Base-by-base conservation (phyloP, 2,329 filamentous ascomycete genomes). In the Apiospora aurea region DNA sequence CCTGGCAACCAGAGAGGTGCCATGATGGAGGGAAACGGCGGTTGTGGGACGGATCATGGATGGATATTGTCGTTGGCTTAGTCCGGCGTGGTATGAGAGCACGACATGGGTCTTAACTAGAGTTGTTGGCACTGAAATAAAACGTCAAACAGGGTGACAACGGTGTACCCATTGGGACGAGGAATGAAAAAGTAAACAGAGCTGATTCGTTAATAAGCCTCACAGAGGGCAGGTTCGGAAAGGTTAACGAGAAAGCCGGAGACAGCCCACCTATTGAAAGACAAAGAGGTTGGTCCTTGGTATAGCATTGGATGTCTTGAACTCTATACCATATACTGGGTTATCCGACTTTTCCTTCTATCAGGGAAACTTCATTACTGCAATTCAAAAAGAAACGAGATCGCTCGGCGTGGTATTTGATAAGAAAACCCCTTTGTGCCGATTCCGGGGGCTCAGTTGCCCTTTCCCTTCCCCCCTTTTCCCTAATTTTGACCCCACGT, bases 11-110 rank as follows among this genome's bases (percentile, higher is more conserved):
- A 11, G 10, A 51, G 10, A 51, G 49, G 10, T 51, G 49, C 49
- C n/a, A 51, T 51, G 2, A 4, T 26, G 49, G 10, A 24, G 10
- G n/a, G 1, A 29, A 29, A 29, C 14, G 49, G 24, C 13, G n/a
- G 49, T 51, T 4, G 21, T 13, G n/a, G n/a, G n/a, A 24, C 13
- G 41, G 13, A n/a, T 49, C 21, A 49, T 8, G 21, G 8, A 49
- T 49, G 7, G 26, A 29, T 29, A 49, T 11, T 21, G 21, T n/a
- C 49, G 8, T n/a, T n/a, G 11, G 47, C 11, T 24, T 24, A 2
- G 4, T 24, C 0, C 14, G 1, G 10, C 4, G 1, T 51, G 10
- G 3, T 26, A 5, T 14, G 4, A 24, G 49, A 1, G 4, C n/a
- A 14, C 11, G 13, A 26, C 21, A 14, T 24, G 11, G n/a, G 4